These are phyloP conservation scores for Ogataea philodendri DNA, from an alignment of 805 yeast species.

Conservation along the genomic window DNA sequence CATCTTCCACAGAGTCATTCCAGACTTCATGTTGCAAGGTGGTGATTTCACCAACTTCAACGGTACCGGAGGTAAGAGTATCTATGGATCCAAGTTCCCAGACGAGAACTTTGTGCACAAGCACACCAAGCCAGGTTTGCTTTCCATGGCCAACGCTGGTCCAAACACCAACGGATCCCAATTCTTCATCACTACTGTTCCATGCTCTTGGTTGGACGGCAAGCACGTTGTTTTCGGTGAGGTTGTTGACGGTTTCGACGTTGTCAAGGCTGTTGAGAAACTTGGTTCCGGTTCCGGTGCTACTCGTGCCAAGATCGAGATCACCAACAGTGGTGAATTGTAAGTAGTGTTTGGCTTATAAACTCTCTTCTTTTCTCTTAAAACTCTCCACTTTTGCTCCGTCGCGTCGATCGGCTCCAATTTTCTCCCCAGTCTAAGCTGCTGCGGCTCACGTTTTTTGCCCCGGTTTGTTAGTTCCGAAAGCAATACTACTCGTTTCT, in stretches of 20 bases:
- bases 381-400: conserved; percentile 1
- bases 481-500: conserved; percentile 5
- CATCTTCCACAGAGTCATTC: conserved; percentile 95
- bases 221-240: conserved; percentile 79
- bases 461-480: not conserved
- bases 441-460: conserved; percentile 1
- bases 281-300: conserved; percentile 53
- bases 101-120: conserved; percentile 69
- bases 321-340: conserved; percentile 60
- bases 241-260: conserved; percentile 59
- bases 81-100: conserved; percentile 62
- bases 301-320: conserved; percentile 49
- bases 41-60: conserved; percentile 84
- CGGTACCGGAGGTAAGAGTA: conserved; percentile 92
- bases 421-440: conserved; percentile 2
- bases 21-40: conserved; percentile 96
- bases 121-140: conserved; percentile 76
- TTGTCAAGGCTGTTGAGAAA: conserved; percentile 84
- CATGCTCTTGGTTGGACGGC: conserved; percentile 77
- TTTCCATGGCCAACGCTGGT: conserved; percentile 93
- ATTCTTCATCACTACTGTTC: conserved; percentile 81
- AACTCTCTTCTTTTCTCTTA: not conserved
- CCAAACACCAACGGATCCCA: conserved; percentile 92
- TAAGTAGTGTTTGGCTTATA: conserved; percentile 20
- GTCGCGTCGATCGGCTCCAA: conserved; percentile 1